Percentiles rank a stretch among this genome's conserved stretches.
phyloP scores from a whole-genome alignment of 257 asterid genomes.

The Pogostemon cablin region DNA sequence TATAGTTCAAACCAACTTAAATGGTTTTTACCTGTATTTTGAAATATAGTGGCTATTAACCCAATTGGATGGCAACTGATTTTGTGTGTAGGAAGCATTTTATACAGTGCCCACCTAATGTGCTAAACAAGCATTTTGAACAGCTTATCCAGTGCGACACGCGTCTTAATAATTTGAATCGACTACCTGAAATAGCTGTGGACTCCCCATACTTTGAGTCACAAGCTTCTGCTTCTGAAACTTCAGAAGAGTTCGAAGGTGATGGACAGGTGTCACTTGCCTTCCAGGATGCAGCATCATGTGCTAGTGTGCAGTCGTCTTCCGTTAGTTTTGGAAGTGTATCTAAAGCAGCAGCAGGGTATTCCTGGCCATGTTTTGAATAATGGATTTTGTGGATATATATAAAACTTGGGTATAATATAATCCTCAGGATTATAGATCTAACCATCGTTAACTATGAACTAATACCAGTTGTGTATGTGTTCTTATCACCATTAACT shows the following conservation, averaged over 20 bases:
- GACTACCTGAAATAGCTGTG: slow-evolving; percentile 52
- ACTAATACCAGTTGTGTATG: background rate
- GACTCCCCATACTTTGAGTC: too few relatives aligned
- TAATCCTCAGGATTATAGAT: slow-evolving; percentile 11
- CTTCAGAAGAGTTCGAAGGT: slow-evolving; percentile 49
- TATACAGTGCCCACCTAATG: slow-evolving; percentile 69
- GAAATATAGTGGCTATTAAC: slow-evolving; percentile 16
- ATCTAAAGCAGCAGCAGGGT: too few relatives aligned
- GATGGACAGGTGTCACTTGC: slow-evolving; percentile 40
- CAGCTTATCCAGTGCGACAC: slow-evolving; percentile 76
- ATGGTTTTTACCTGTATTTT: background rate
- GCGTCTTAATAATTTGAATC: slow-evolving; percentile 65
- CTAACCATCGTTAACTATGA: background rate
- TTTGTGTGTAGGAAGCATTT: slow-evolving; percentile 64
- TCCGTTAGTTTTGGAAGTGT: slow-evolving; percentile 42
- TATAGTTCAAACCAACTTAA: slow-evolving; percentile 5
- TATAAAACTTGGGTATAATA: background rate
- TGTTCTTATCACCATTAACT: too few relatives aligned
- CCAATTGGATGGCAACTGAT: slow-evolving; percentile 23
- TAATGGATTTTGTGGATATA: background rate
- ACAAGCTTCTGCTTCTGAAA: slow-evolving; percentile 46
- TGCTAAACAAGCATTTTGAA: slow-evolving; percentile 75
- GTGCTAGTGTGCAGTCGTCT: slow-evolving; percentile 48
- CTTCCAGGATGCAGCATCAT: slow-evolving; percentile 49
- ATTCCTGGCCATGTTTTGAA: slow-evolving; percentile 21